Evolutionary conservation across 805 yeast species (phyloP), one percentile per base, ranked within the genome.

Genomic region (Saccharomyces paradoxus): DNA sequence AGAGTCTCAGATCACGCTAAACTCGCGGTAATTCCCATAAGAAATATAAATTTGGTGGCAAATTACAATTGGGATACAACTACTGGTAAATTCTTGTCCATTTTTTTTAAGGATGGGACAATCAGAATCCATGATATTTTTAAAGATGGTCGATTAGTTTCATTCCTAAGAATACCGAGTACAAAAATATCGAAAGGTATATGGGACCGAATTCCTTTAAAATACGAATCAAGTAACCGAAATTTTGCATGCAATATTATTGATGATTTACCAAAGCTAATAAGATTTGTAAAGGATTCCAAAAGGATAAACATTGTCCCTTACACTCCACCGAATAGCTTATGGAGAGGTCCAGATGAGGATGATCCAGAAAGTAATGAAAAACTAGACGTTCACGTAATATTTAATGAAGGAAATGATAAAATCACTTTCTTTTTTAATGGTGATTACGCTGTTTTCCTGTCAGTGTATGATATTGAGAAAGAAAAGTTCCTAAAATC

Each of bases 101-200:
- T 82, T 1, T 72, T 81, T 9, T 64, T 65, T 29, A 56, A 52
- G 9, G 69, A 79, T 67, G 86, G 84, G 54, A 55, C 72, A 54
- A 65, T 82, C 4, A 74, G 81, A 72, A 75, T 83, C 9, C 80
- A 77, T 58, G 75, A 88, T 50, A 66, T 56, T 12, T 58, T 63
- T 17, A 54, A 57, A 22, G 59, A 58, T 10, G 70, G 69, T 13
- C 65, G 63, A 51, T 46, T 66, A 24, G 53, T 63, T 14, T 58
- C 65, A 8, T 55, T 64, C 41, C 48, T 64, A 4, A 55, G 65
- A 48, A 12, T 22, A 10, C 9, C 21, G 50, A 24, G 41, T 47
- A 10, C 50, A 48, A 41, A 51, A 21, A 30, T 27, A 46, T 26
- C 52, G 53, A 8, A 62, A 58, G 61, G 56, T 2, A 9, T 55